These are phyloP conservation scores for Platanthera zijinensis DNA, from an alignment of 106 monocot genomes.

Conservation along the genomic window DNA sequence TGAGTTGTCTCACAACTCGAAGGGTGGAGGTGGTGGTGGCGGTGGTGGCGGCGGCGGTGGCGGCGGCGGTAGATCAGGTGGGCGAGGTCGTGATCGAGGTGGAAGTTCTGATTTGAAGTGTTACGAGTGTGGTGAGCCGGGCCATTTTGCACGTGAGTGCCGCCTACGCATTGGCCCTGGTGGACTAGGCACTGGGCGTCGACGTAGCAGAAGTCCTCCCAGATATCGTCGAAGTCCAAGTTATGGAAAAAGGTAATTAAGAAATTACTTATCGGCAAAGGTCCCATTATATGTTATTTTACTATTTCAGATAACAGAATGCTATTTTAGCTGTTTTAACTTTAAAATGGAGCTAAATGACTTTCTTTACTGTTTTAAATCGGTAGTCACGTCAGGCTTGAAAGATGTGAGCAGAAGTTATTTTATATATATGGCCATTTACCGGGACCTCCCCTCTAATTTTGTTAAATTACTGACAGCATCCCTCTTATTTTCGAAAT, in stretches of 20 bases:
- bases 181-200: conserved; percentile 71
- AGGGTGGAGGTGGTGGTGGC: conserved; percentile 30
- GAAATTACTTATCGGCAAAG: background rate
- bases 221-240: conserved; percentile 73
- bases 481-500: too few species aligned
- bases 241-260: conserved; percentile 52
- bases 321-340: background rate
- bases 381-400: too few species aligned
- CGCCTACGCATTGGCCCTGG: conserved; percentile 71
- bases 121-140: conserved; percentile 95
- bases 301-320: background rate
- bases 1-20: conserved; percentile 79
- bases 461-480: too few species aligned
- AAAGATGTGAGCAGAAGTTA: too few species aligned
- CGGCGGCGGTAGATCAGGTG: conserved; percentile 24
- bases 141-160: conserved; percentile 97
- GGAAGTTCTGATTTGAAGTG: conserved; percentile 79
- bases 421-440: too few species aligned
- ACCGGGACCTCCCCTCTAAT: too few species aligned
- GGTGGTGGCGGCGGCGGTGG: conserved; percentile 29
- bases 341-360: too few species aligned
- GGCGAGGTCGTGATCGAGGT: conserved; percentile 35
- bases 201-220: conserved; percentile 56
- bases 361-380: too few species aligned
- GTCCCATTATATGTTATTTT: background rate